Conservation (phyloP, 2,329 filamentous ascomycete genomes). For the Pseudopithomyces maydicus region DNA sequence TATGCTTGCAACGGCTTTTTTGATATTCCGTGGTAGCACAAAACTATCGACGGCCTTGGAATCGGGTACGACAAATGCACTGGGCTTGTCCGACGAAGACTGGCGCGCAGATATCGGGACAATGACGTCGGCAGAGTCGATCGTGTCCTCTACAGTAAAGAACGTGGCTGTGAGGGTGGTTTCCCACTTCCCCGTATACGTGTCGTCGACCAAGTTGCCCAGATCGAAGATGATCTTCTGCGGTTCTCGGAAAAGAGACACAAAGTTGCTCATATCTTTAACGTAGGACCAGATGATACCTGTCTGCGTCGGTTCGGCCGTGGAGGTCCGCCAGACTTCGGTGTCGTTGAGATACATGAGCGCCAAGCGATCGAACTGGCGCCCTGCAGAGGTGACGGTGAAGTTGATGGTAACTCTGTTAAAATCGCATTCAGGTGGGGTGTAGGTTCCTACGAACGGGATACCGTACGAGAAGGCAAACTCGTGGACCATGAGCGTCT, state of each 20-base stretch:
- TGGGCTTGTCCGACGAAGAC: constrained; percentile 58
- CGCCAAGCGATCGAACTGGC: constrained; percentile 77
- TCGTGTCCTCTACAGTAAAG: constrained; percentile 58
- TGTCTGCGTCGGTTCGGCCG: constrained; percentile 72
- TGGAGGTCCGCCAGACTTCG: constrained; percentile 84
- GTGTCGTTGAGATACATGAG: constrained; percentile 76
- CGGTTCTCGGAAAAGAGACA: constrained; percentile 68
- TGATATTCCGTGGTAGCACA: constrained; percentile 68
- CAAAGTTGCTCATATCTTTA: constrained; percentile 78
- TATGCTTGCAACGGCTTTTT: constrained; percentile 75
- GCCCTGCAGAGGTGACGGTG: constrained; percentile 71
- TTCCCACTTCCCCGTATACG: constrained; percentile 75
- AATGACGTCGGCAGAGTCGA: constrained; percentile 64
- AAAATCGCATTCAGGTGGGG: constrained; percentile 71
- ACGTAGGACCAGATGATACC: constrained; percentile 78
- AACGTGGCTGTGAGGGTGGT: constrained; percentile 76
- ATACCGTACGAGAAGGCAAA: constrained; percentile 76
- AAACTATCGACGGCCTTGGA: constrained; percentile 65
- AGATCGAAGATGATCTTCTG: constrained; percentile 82
- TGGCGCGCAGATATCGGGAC: constrained; percentile 66
- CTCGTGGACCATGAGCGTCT: constrained; percentile 70
- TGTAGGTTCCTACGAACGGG: constrained; percentile 72
- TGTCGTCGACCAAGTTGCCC: constrained; percentile 69
- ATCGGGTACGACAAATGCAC: constrained; percentile 70
- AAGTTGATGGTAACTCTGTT: constrained; percentile 78